Evolutionary conservation across 371 early-diverging fungal genomes (phyloP).

Genomic region (Mortierella sp.): DNA sequence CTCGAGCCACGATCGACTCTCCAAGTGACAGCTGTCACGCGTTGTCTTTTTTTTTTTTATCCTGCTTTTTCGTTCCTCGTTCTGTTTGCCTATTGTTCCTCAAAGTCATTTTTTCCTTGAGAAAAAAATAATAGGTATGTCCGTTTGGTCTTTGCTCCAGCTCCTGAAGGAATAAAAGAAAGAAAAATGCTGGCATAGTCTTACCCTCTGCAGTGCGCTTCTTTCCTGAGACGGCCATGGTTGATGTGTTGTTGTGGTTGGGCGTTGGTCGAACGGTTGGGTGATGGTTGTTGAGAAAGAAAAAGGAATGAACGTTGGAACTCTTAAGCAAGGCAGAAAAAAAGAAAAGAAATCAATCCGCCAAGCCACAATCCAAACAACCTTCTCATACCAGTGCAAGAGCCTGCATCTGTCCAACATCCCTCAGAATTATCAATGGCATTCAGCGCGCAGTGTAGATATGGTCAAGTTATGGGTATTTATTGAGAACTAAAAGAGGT

Average conservation of each 20-base stretch:
- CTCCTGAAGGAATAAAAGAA: not conserved
- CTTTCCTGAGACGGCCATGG: conserved; percentile 39
- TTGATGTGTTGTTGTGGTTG: not conserved
- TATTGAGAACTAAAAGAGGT: conserved; percentile 32
- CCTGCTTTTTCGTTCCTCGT: too few species aligned
- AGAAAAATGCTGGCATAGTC: not conserved
- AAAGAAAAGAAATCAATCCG: not conserved
- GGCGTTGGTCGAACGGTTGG: not conserved
- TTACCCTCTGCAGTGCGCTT: conserved; percentile 42
- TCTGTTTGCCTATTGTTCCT: too few species aligned
- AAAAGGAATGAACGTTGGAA: not conserved
- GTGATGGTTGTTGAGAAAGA: not conserved
- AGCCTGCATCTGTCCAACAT: not conserved
- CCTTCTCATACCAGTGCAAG: not conserved
- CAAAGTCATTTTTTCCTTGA: not conserved
- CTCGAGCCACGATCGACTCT: too few species aligned
- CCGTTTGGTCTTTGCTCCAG: not conserved
- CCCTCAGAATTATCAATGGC: not conserved
- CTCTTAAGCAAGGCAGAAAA: conserved; percentile 12
- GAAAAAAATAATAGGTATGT: not conserved
- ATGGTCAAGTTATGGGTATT: not conserved
- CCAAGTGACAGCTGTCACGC: too few species aligned
- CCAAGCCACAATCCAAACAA: conserved; percentile 11
- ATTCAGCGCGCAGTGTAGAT: not conserved
- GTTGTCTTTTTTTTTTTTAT: too few species aligned